Base-by-base conservation (phyloP, 257 asterid species). In the Apocynum venetum region DNA sequence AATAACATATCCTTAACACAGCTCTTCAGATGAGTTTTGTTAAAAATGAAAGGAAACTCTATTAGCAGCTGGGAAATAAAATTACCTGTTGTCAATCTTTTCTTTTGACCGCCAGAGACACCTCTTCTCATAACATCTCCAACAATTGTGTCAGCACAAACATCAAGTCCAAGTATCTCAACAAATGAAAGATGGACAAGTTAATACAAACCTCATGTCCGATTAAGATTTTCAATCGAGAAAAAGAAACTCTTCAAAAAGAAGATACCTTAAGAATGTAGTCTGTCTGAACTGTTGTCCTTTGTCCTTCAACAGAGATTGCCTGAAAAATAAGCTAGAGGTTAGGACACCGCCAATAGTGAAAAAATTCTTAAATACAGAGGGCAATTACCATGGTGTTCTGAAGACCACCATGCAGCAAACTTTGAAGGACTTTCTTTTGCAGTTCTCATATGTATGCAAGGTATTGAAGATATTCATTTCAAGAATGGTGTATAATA, bases 21-120 rank as follows among this genome's bases (percentile, higher is more conserved):
- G 48, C 40, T 38, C 25, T 65, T 65, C 12, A 15, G 48, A 25
- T 38, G 12, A 38, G 14, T 40, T 65, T 41, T 65, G 48, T 38
- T 65, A 65, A 31, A 5, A 14, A 31, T 10, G 9, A 3, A 51
- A 0, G 55, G 3, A 1, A 14, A 38, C 19, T 38, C 1, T 1
- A 65, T 65, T 40, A 38, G 48, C 48, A 65, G 25, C 46, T 47
- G 0, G 25, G 38, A 8, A 73, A 51, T 8, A 73, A 70, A 77
- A 11, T 19, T 77, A 85, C 91, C 86, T 68, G 87, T 83, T 71
- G 91, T 87, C 75, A 87, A 75, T 78, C 91, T 79, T 82, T 87
- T 87, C 84, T 87, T 87, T 81, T 88, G 90, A 64, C 92, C 90
- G 52, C 90, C 90, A 4, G 89, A 88, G 40, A 88, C 84, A 20